These are phyloP conservation scores for Colletotrichum sp. DNA, from an alignment of 2,329 filamentous ascomycete species.

Conservation along the genomic window DNA sequence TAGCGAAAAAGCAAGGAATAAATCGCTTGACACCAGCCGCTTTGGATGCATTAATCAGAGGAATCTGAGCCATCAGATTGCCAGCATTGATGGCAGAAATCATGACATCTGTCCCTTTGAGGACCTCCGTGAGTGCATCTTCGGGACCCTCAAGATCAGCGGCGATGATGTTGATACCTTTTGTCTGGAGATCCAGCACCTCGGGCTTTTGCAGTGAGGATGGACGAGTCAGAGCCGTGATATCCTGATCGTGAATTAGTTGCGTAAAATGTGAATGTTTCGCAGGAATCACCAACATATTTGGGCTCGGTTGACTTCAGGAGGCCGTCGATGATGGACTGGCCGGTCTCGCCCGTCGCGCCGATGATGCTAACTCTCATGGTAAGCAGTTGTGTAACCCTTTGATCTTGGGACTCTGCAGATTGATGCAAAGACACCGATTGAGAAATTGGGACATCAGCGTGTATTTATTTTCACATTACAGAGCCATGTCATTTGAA, in stretches of 20 bases:
- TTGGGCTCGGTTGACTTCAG: neutral
- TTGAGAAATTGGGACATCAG: neutral
- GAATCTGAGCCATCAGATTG: slow-evolving; percentile 45
- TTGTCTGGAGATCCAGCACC: neutral
- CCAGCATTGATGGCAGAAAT: neutral
- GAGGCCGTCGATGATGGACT: neutral
- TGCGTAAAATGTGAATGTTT: neutral
- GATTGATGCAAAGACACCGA: neutral
- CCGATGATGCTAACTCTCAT: neutral
- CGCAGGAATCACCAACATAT: neutral
- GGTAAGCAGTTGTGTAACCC: rapidly evolving
- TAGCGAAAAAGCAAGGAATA: slow-evolving; percentile 54
- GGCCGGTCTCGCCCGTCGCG: neutral
- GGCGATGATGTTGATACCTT: neutral
- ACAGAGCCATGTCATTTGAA: neutral
- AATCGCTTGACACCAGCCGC: slow-evolving; percentile 55
- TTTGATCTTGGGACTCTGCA: neutral
- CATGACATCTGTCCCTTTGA: neutral
- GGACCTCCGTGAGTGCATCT: neutral
- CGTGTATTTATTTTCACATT: neutral
- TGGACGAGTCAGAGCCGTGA: neutral
- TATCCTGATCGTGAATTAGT: neutral
- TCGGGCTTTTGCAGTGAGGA: neutral
- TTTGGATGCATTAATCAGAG: slow-evolving; percentile 51
- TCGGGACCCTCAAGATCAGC: neutral